Percentiles rank a stretch among this genome's conserved stretches.
Conservation (phyloP, 208 protist species). For the Trypanosomatidae sp. region DNA sequence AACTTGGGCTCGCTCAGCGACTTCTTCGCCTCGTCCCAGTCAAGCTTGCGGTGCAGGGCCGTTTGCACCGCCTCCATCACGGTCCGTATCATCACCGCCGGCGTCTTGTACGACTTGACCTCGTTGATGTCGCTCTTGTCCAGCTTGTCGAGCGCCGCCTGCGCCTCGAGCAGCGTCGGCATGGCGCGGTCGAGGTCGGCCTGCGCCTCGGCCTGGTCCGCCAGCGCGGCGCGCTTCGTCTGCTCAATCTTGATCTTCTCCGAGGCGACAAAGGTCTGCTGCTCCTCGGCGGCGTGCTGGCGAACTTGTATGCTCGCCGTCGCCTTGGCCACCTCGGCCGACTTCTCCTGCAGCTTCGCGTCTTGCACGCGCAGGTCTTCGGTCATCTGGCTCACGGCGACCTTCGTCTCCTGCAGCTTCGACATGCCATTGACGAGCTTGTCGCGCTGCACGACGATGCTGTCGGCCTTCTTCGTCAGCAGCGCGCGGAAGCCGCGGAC, state of each 20-base stretch:
- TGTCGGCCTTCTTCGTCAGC: constrained; percentile 88
- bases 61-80: constrained; percentile 96
- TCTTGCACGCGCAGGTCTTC: constrained; percentile 86
- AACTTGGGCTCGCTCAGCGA: constrained; percentile 94
- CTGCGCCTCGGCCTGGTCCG: constrained; percentile 89
- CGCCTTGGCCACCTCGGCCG: constrained; percentile 71
- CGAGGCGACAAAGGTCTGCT: constrained; percentile 88
- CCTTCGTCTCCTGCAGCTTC: constrained; percentile 89
- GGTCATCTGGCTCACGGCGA: constrained; percentile 82
- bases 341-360: constrained; percentile 76
- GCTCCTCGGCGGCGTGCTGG: constrained; percentile 93
- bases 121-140: constrained; percentile 97
- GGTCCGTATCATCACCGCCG: constrained; percentile 89
- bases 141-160: constrained; percentile 93
- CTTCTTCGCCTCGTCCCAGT: constrained; percentile 96
- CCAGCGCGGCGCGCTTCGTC: constrained; percentile 79
- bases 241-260: constrained; percentile 94
- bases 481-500: constrained; percentile 92
- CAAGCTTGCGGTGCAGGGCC: constrained; percentile 84
- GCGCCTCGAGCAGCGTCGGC: constrained; percentile 92
- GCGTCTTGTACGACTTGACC: constrained; percentile 95
- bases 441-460: constrained; percentile 93
- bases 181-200: constrained; percentile 93
- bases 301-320: constrained; percentile 93
- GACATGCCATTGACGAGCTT: constrained; percentile 92